These are phyloP conservation scores for Phytophthora pluvialis DNA, from an alignment of 352 stramenopile genomes.

Conservation along the genomic window DNA sequence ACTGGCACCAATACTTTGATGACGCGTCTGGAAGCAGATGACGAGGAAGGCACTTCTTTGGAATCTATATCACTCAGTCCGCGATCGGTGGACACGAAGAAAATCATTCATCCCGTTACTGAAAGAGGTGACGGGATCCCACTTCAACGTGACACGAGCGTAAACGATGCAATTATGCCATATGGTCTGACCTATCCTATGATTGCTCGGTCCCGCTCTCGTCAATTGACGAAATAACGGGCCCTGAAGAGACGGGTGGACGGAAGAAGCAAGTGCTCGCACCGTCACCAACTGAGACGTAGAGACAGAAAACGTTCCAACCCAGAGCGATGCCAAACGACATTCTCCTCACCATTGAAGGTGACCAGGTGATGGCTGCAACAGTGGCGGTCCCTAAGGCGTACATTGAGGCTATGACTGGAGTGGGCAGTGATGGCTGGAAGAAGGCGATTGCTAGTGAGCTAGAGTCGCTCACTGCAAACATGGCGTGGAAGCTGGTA, in stretches of 20 bases:
- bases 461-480: neutral
- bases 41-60: neutral
- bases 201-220: conserved; percentile 4
- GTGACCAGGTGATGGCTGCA: too few species aligned
- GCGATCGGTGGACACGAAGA: neutral
- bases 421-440: neutral
- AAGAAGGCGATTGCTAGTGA: neutral
- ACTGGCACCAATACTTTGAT: neutral
- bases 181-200: conserved; percentile 2
- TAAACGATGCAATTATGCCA: too few species aligned
- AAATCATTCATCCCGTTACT: neutral
- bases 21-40: neutral
- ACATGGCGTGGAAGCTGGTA: conserved; percentile 17
- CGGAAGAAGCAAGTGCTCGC: conserved; percentile 9
- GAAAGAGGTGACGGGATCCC: conserved; percentile 6
- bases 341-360: neutral
- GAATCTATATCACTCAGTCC: neutral
- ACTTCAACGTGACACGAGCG: conserved; percentile 2
- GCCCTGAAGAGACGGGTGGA: conserved; percentile 7
- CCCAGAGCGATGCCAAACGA: neutral
- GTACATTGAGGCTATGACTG: neutral
- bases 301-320: conserved; percentile 10
- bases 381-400: neutral
- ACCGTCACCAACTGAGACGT: conserved; percentile 1
- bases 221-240: conserved; percentile 10